Conservation (phyloP, 2,329 filamentous ascomycete genomes). For the Botrytis elliptica region DNA sequence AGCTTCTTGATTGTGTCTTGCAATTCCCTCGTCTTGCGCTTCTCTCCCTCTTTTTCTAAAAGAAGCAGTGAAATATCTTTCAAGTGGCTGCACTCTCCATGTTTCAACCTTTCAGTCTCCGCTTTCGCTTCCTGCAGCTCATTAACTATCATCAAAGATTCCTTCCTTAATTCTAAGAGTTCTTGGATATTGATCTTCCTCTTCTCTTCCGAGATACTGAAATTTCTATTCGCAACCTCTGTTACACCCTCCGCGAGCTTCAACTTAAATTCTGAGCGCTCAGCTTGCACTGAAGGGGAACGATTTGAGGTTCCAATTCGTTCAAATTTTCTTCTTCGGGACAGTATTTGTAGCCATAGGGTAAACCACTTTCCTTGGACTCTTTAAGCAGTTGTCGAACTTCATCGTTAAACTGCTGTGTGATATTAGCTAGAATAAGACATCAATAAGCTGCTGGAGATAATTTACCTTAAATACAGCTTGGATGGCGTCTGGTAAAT, state of each 20-base stretch:
- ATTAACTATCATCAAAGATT: too few species aligned
- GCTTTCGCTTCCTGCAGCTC: not conserved
- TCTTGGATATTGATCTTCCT: not conserved
- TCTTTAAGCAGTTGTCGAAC: too few species aligned
- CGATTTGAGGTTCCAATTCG: not conserved
- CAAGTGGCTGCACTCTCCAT: not conserved
- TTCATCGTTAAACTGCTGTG: not conserved
- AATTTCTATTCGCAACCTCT: too few species aligned
- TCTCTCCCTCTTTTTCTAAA: not conserved
- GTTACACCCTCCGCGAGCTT: accelerated
- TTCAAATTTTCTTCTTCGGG: too few species aligned
- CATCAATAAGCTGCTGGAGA: not conserved
- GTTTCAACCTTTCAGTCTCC: not conserved
- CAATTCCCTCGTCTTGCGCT: not conserved
- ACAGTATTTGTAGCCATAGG: too few species aligned
- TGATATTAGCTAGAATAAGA: not conserved
- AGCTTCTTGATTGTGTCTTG: not conserved
- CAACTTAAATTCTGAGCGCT: not conserved
- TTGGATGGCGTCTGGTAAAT: too few species aligned
- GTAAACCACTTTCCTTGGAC: accelerated
- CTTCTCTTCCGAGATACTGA: too few species aligned
- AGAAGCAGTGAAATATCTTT: not conserved
- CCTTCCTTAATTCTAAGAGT: not conserved
- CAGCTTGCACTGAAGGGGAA: not conserved
- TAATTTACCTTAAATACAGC: not conserved